Evolutionary conservation across 2,329 filamentous ascomycete species (phyloP).

Genomic region (Ophiostoma himal-ulmi): DNA sequence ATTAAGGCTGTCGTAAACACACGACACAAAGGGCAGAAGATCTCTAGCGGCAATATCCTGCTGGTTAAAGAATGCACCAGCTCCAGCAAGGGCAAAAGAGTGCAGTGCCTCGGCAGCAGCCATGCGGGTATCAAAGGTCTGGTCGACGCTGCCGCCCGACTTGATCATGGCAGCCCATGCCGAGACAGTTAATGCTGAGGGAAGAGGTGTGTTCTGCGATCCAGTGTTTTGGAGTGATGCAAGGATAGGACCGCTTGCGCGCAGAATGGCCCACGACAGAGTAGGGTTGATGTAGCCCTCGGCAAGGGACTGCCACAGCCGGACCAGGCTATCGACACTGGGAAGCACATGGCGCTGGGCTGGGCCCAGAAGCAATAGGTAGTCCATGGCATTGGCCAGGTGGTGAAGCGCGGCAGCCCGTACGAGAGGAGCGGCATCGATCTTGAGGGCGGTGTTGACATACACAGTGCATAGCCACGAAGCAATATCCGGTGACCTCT

Average conservation of each 20-base stretch:
- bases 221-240: constrained; percentile 27
- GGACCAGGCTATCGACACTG: constrained; percentile 42
- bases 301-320: constrained; percentile 34
- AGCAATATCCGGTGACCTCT: constrained; percentile 28
- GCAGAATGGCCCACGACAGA: constrained; percentile 46
- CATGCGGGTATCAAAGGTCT: constrained; percentile 61
- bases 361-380: constrained; percentile 28
- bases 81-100: constrained; percentile 41
- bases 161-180: constrained; percentile 48
- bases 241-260: constrained; percentile 44
- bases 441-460: constrained; percentile 35
- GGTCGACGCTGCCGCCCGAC: constrained; percentile 42
- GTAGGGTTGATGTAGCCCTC: constrained; percentile 40
- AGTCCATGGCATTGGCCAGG: constrained; percentile 43
- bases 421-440: constrained; percentile 40
- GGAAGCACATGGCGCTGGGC: constrained; percentile 38
- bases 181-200: constrained; percentile 23
- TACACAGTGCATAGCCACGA: constrained; percentile 41
- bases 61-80: not conserved
- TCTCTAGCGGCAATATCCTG: constrained; percentile 11
- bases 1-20: constrained; percentile 69
- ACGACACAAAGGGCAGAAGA: constrained; percentile 54
- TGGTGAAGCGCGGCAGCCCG: constrained; percentile 44
- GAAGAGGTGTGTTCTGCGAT: not conserved
- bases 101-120: constrained; percentile 52